Evolutionary conservation across 1,284 basidiomycete genomes (phyloP), one percentile per base, ranked within the genome.

Genomic region (Cryptococcus depauperatus): DNA sequence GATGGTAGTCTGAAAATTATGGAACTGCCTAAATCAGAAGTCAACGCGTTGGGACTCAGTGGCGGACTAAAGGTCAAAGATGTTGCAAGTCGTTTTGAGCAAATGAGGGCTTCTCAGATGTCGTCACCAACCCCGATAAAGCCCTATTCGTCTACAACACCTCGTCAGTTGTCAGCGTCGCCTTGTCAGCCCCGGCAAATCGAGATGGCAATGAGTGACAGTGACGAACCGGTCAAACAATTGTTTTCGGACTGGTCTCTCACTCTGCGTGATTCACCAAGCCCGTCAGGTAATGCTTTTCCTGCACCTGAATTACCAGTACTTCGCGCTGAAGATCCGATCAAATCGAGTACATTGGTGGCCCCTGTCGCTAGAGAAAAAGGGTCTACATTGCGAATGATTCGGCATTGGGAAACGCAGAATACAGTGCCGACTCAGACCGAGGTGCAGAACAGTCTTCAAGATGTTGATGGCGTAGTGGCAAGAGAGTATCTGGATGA

Each of bases 361-460:
- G n/a, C n/a, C n/a, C n/a, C n/a, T n/a, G n/a, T n/a, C n/a, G n/a
- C n/a, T n/a, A 41, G 56, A 26, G 52, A 54, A 13, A 45, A 34
- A 29, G 61, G 63, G 10, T 59, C 62, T 6, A 55, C 66, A 3
- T 55, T 53, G 37, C 47, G 47, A 32, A 59, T 66, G 61, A 61
- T 68, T 26, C 55, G 58, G 46, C 55, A 62, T 44, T 68, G 66
- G 66, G 66, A 68, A 22, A 21, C 35, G 16, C 16, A 22, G 8
- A 21, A 18, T 10, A 21, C 35, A 4, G 23, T 22, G 13, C 35
- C 35, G 10, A 37, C 27, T 19, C 28, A 35, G 27, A 25, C 29
- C 26, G 19, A 34, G 25, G 9, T 48, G 42, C 3, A 23, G 25
- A 48, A 35, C 41, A 11, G 35, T 44, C 32, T 27, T 5, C 46